Conservation (phyloP, 2,329 filamentous ascomycete genomes). For the Fusarium sp. region DNA sequence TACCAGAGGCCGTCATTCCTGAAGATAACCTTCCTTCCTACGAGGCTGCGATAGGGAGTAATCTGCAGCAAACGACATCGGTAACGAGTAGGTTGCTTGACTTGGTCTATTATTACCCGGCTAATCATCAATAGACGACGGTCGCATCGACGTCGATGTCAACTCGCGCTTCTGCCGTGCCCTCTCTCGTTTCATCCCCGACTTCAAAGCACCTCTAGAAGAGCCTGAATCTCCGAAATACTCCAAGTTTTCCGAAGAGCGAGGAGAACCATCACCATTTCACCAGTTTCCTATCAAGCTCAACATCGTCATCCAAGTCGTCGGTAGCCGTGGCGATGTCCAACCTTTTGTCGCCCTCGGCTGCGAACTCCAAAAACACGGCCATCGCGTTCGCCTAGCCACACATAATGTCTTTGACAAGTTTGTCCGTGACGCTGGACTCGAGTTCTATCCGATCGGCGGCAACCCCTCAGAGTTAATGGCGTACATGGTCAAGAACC, state of each 20-base stretch:
- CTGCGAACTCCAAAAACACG: constrained; percentile 74
- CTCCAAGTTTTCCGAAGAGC: not conserved
- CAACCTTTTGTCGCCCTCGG: constrained; percentile 82
- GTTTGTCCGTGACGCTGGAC: constrained; percentile 58
- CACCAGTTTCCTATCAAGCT: constrained; percentile 18
- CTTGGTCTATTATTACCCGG: not conserved
- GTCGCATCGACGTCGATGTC: constrained; percentile 24
- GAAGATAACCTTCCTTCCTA: constrained; percentile 21
- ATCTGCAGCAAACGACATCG: constrained; percentile 10
- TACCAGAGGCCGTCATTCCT: constrained; percentile 15
- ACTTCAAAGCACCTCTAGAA: constrained; percentile 13
- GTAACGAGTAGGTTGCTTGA: constrained; percentile 7
- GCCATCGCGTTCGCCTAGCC: constrained; percentile 78
- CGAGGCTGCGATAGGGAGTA: constrained; percentile 3
- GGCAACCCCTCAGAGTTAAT: constrained; percentile 55
- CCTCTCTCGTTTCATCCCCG: constrained; percentile 29
- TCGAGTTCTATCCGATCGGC: constrained; percentile 67
- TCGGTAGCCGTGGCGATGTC: constrained; percentile 81
- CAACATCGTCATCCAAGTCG: constrained; percentile 84
- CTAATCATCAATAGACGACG: constrained; percentile 14
- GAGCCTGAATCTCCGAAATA: not conserved
- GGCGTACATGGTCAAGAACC: constrained; percentile 47
- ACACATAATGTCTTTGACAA: constrained; percentile 66
- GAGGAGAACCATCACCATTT: not conserved
- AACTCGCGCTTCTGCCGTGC: constrained; percentile 27